These are phyloP conservation scores for Exserohilum rostratum DNA, from an alignment of 2,329 filamentous ascomycete genomes.

Conservation along the genomic window DNA sequence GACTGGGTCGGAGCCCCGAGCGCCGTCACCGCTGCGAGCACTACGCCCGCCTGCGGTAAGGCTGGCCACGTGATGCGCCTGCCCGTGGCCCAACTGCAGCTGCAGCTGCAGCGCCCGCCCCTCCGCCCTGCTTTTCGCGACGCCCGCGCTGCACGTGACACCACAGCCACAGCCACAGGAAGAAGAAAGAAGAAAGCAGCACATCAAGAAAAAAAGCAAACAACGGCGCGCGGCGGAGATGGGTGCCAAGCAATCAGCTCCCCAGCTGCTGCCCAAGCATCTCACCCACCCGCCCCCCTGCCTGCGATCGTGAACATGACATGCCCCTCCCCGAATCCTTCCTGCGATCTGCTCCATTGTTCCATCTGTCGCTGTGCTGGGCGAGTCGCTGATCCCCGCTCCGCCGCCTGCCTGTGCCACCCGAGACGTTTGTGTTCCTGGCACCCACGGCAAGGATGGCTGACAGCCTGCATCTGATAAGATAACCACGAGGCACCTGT, in stretches of 20 bases:
- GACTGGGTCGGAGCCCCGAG: not conserved
- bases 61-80: not conserved
- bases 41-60: not conserved
- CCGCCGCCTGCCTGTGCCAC: too few relatives aligned
- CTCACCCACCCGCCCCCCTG: not conserved
- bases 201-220: too few relatives aligned
- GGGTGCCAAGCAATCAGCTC: too few relatives aligned
- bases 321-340: not conserved
- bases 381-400: too few relatives aligned
- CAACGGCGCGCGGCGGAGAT: too few relatives aligned
- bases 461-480: constrained; percentile 3
- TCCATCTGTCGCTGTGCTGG: not conserved
- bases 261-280: not conserved
- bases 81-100: too few relatives aligned
- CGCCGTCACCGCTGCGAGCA: not conserved
- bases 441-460: not conserved
- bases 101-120: too few relatives aligned
- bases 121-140: too few relatives aligned
- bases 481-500: not conserved
- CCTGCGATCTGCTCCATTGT: not conserved
- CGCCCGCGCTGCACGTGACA: too few relatives aligned
- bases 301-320: not conserved
- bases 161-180: too few relatives aligned
- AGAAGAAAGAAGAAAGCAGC: too few relatives aligned
- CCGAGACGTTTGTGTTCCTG: not conserved